Base-by-base conservation (phyloP, 495 filamentous ascomycete genomes). In the Annulohypoxylon maeteangense region DNA sequence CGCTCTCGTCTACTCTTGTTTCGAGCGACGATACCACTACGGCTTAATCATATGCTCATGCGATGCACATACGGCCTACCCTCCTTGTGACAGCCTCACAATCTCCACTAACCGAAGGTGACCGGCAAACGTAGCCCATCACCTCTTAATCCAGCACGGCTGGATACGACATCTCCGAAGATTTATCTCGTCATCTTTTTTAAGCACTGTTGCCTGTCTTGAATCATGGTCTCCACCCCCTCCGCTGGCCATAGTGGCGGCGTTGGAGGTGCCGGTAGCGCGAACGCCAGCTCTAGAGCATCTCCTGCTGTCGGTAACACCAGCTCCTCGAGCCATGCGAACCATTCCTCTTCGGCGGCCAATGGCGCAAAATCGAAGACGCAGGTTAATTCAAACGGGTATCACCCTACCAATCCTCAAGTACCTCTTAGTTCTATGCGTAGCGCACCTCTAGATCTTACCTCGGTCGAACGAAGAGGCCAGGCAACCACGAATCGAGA, bases 381-480 rank as follows among this genome's bases (percentile, higher is more conserved):
- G 4, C 80, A 79, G 38, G 78, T 81, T 66, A 84, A 81, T 77
- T 79, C 81, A n/a, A 87, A 87, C 70, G 82, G 85, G 65, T 82
- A 83, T 36, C 84, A 87, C 68, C 84, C 85, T 32, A 68, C 82
- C 4, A 84, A 85, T 50, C 75, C 81, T 4, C 81, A 80, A 29
- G 74, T 78, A 22, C 85, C 83, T 40, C 76, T 88, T 48, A 88
- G 86, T 71, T 80, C 83, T 36, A 79, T 88, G 80, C 80, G 71
- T 40, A 86, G 84, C 55, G 51, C 80, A 54, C 89, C 93, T 42
- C 84, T 99, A 59, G 94, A 98, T 76, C 78, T 98, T 69, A 89
- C 88, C 42, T 97, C 93, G 4, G 95, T 99, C 40, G 96, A 98
- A 84, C 89, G 95, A 70, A 88, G 93, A 73, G 94, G 93, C 34